Base-by-base conservation (phyloP, 2,329 filamentous ascomycete species). In the Catunica adiposa region DNA sequence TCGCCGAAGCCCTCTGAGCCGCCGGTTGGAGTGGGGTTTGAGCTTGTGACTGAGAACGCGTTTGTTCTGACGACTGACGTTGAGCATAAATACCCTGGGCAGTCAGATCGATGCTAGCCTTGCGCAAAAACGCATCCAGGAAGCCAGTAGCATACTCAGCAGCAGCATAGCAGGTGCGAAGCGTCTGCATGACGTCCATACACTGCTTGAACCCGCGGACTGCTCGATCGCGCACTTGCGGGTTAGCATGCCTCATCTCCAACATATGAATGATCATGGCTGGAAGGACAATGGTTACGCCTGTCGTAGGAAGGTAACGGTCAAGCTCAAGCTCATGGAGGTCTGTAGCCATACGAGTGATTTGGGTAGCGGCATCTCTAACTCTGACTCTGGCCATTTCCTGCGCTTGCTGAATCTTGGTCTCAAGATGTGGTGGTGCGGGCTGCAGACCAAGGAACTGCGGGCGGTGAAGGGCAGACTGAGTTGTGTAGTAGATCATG, bases 101-200 rank as follows among this genome's bases (percentile, higher is more conserved):
- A 53, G 69, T 77, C 40, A 88, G 73, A 56, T 86, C 81, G 60
- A 92, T 89, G 56, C 86, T 82, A 7, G 87, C 87, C 70, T 94
- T 94, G 60, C 86, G 82, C 60, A 95, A 84, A 0, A 89, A 88
- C 1, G 89, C 88, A 65, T 94, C 87, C n/a, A 96, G 75, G 71
- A 96, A 96, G 1, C 86, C 86, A 0, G 86, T 90, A n/a, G 88
- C 89, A 63, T 92, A 95, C 67, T 96, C 89, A n/a, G 90, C 90
- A 0, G 89, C 89, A 0, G 89, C 83, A 64, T 97, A 96, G 29
- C 89, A 86, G 64, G 95, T 88, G 38, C 89, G 81, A 17, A 97
- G 75, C 60, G 83, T 84, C 66, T 89, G 83, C 74, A 96, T 85
- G 58, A 95, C 88, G 50, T 83, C 79, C 87, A 96, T 95, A 70